A percentile compares a stretch with the other conserved stretches of the same genome.
Evolutionary conservation across 2,329 filamentous ascomycete species (phyloP).

Genomic region (Colletotrichum gigasporum): DNA sequence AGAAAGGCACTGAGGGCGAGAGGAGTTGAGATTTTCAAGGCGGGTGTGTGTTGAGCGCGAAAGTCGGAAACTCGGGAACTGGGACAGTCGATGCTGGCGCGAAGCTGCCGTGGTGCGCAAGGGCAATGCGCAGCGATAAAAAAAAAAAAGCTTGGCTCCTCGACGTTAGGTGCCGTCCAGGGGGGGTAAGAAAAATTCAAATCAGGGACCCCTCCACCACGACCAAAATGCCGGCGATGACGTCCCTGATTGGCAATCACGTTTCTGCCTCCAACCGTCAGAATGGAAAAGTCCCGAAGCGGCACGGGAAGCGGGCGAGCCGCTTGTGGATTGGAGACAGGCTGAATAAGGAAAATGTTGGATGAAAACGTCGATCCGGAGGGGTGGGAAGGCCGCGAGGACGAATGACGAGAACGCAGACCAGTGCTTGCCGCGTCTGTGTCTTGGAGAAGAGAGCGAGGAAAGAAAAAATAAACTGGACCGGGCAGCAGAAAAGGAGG

Average conservation of each 20-base stretch:
- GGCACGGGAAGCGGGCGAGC: constrained; percentile 21
- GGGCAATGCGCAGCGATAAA: background rate
- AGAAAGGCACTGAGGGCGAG: background rate
- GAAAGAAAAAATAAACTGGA: constrained; percentile 5
- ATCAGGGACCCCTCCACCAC: constrained; percentile 1
- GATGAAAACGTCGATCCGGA: constrained; percentile 26
- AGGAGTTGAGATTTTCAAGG: background rate
- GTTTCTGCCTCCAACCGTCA: constrained; percentile 23
- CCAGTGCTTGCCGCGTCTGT: background rate
- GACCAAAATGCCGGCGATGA: constrained; percentile 13
- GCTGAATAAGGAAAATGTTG: constrained; percentile 17
- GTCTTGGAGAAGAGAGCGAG: background rate
- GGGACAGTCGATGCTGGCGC: background rate
- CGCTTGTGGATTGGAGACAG: constrained; percentile 19
- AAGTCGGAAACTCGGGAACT: background rate
- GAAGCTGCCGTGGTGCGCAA: background rate
- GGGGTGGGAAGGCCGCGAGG: constrained; percentile 10
- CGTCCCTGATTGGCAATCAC: constrained; percentile 21
- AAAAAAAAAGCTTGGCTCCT: constrained; percentile 1
- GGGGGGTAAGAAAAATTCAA: background rate
- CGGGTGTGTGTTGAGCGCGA: background rate
- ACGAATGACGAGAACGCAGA: background rate
- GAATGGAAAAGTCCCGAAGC: constrained; percentile 22
- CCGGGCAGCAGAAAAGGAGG: constrained; percentile 17
- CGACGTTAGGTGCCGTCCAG: background rate